These are phyloP conservation scores for Aspergillus tanneri DNA, from an alignment of 2,329 filamentous ascomycete species.

Conservation along the genomic window DNA sequence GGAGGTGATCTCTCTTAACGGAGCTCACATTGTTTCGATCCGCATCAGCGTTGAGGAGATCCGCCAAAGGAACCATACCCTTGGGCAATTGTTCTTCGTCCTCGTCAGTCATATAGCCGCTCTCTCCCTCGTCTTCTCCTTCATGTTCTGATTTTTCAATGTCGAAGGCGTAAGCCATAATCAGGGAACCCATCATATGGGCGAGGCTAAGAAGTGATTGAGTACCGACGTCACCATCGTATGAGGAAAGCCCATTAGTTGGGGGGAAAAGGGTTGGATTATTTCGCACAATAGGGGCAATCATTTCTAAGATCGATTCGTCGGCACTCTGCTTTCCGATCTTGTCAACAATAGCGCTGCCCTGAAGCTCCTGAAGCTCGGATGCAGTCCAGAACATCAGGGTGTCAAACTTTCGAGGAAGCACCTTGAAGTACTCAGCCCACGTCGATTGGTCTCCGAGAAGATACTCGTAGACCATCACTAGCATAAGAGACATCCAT, in stretches of 20 bases:
- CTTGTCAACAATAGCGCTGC: constrained; percentile 71
- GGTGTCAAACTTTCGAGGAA: constrained; percentile 73
- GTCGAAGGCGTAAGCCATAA: constrained; percentile 93
- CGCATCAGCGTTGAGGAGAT: constrained; percentile 85
- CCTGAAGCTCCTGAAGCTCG: constrained; percentile 72
- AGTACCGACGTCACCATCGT: constrained; percentile 40
- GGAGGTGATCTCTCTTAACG: neutral
- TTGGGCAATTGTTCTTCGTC: constrained; percentile 66
- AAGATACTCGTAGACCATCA: constrained; percentile 75
- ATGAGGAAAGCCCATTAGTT: constrained; percentile 41
- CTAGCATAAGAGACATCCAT: constrained; percentile 66
- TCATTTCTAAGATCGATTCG: constrained; percentile 60
- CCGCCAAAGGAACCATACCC: constrained; percentile 88
- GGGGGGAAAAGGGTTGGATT: constrained; percentile 46
- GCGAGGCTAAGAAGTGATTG: constrained; percentile 57
- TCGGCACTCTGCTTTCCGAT: constrained; percentile 74
- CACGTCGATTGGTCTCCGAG: constrained; percentile 62
- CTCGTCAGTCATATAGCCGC: constrained; percentile 59
- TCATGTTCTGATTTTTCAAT: constrained; percentile 61
- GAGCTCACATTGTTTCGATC: constrained; percentile 70
- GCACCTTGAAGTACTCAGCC: constrained; percentile 74
- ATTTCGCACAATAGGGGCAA: constrained; percentile 53
- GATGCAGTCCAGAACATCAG: constrained; percentile 81
- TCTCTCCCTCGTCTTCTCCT: constrained; percentile 52
- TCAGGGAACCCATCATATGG: constrained; percentile 80